phyloP scores from a whole-genome alignment of 306 rosid genomes.

The Cajanus cajan region DNA sequence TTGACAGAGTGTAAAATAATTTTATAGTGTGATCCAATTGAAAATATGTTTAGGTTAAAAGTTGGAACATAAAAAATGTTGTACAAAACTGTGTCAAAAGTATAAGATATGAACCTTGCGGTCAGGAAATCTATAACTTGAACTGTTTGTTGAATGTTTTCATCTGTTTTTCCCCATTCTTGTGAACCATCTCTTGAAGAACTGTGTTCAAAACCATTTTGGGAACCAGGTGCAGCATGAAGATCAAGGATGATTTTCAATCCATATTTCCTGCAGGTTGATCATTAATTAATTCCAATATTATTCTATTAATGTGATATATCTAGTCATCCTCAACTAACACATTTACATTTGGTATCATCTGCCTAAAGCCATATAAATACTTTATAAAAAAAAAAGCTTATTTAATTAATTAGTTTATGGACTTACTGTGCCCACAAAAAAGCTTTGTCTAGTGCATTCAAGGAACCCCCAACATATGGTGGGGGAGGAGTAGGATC shows the following conservation, averaged over 20 bases:
- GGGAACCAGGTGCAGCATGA: conserved; percentile 83
- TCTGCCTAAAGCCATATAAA: neutral
- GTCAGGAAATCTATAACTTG: conserved; percentile 64
- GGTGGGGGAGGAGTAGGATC: conserved; percentile 75
- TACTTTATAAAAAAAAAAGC: neutral
- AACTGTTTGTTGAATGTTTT: conserved; percentile 59
- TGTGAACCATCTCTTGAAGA: conserved; percentile 66
- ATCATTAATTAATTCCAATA: neutral
- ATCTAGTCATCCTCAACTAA: neutral
- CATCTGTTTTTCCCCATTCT: conserved; percentile 70
- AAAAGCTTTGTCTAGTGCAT: conserved; percentile 68
- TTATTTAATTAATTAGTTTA: neutral
- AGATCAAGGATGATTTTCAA: conserved; percentile 72
- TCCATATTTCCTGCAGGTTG: conserved; percentile 54
- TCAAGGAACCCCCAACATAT: conserved; percentile 73
- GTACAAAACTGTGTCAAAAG: neutral
- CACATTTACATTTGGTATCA: neutral
- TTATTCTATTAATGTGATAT: neutral
- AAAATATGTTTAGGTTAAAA: too few relatives aligned
- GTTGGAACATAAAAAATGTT: neutral
- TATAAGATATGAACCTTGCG: conserved; percentile 49
- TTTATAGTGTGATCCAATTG: too few relatives aligned
- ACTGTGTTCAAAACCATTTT: conserved; percentile 67
- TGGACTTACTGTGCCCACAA: conserved; percentile 66
- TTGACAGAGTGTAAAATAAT: too few relatives aligned